Evolutionary conservation across 1,139 yeast genomes (phyloP).

Genomic region (Lodderomyces pseudojiufengensis): DNA sequence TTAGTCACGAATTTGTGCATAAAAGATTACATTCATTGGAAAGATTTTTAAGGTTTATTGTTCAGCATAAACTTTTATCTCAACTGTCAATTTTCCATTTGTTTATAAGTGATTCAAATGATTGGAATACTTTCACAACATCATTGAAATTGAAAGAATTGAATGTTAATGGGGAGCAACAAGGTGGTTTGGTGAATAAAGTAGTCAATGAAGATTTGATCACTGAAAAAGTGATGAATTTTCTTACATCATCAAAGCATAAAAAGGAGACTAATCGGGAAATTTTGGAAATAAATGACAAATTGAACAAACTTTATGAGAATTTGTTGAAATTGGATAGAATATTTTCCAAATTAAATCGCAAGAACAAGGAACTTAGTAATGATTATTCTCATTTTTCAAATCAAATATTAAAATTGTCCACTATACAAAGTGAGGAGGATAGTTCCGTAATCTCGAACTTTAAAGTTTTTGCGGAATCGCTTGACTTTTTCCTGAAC

Average conservation of each 20-base stretch:
- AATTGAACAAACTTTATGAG: slow-evolving; percentile 79
- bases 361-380: slow-evolving; percentile 69
- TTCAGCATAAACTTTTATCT: slow-evolving; percentile 68
- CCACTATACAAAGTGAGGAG: slow-evolving; percentile 37
- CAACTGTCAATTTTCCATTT: slow-evolving; percentile 70
- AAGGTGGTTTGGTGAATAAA: slow-evolving; percentile 31
- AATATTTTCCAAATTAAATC: slow-evolving; percentile 68
- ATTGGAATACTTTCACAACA: slow-evolving; percentile 79
- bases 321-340: slow-evolving; percentile 76
- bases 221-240: slow-evolving; percentile 88
- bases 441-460: slow-evolving; percentile 23
- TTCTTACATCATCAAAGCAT: slow-evolving; percentile 70
- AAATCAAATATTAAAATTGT: slow-evolving; percentile 64
- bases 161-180: slow-evolving; percentile 19
- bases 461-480: slow-evolving; percentile 39
- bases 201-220: slow-evolving; percentile 58
- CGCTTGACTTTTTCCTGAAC: slow-evolving; percentile 48
- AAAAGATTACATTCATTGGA: slow-evolving; percentile 82
- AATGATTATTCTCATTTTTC: slow-evolving; percentile 72
- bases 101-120: slow-evolving; percentile 70
- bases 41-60: slow-evolving; percentile 68
- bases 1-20: slow-evolving; percentile 72
- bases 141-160: slow-evolving; percentile 46
- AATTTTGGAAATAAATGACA: slow-evolving; percentile 77
- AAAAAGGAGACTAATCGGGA: slow-evolving; percentile 72